phyloP scores from a whole-genome alignment of 2,329 filamentous ascomycete genomes.

The Cadophora sp. region DNA sequence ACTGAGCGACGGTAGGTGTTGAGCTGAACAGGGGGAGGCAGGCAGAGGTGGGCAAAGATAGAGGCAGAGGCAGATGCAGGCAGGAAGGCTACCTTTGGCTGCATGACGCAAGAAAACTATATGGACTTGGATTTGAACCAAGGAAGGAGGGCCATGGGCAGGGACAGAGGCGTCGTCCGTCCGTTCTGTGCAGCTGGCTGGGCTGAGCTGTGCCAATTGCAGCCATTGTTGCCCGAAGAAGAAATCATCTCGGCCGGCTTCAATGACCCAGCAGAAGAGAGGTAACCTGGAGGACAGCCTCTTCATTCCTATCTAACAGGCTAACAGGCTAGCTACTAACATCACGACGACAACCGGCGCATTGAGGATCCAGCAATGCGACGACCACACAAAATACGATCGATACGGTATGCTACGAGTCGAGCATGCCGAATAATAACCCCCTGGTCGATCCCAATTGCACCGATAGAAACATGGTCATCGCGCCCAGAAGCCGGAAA shows the following conservation, averaged over 20 bases:
- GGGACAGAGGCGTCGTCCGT: not conserved
- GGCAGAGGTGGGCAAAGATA: too few species aligned
- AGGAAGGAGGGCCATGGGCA: not conserved
- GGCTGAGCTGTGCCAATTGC: too few species aligned
- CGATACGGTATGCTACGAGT: not conserved
- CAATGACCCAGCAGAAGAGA: not conserved
- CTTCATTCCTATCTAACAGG: not conserved
- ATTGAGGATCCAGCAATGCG: not conserved
- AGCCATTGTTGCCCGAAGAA: too few species aligned
- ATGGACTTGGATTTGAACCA: too few species aligned
- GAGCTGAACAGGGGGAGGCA: too few species aligned
- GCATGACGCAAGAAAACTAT: not conserved
- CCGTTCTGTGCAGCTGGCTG: not conserved
- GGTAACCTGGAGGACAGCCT: not conserved
- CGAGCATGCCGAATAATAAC: not conserved
- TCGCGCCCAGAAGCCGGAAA: not conserved
- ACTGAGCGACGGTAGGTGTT: too few species aligned
- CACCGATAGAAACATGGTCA: not conserved
- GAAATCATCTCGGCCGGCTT: not conserved
- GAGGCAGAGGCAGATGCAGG: too few species aligned
- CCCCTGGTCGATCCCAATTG: conserved; percentile 2
- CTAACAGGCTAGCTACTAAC: too few species aligned
- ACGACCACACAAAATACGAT: not conserved
- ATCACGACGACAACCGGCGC: not conserved
- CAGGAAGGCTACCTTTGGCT: too few species aligned